These are phyloP conservation scores for Coemansia sp. DNA, from an alignment of 192 early-diverging fungal genomes.

Conservation along the genomic window DNA sequence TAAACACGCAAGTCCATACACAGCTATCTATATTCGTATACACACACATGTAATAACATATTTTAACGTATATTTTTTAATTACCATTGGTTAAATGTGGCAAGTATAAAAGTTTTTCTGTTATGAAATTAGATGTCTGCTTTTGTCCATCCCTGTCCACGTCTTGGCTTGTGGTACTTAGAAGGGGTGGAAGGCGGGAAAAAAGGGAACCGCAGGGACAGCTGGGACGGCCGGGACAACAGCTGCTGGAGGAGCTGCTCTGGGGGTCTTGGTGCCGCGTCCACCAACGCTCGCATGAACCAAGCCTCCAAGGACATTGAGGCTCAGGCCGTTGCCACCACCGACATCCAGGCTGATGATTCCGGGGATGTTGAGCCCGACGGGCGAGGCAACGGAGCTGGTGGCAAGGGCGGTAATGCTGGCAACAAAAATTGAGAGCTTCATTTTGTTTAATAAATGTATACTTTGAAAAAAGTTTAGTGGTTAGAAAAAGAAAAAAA, in stretches of 20 bases:
- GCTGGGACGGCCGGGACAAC: not conserved
- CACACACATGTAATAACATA: not conserved
- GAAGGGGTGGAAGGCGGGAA: conserved; percentile 3
- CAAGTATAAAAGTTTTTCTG: not conserved
- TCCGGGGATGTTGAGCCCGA: conserved; percentile 37
- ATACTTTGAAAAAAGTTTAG: not conserved
- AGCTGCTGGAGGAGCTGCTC: not conserved
- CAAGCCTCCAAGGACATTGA: conserved; percentile 43
- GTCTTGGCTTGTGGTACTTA: not conserved
- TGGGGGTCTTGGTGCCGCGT: conserved; percentile 10
- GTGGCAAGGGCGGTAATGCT: conserved; percentile 7
- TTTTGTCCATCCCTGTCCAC: not conserved
- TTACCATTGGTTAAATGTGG: not conserved
- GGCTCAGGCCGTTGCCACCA: conserved; percentile 16
- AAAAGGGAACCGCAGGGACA: not conserved
- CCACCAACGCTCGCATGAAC: conserved; percentile 36
- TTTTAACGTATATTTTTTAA: not conserved
- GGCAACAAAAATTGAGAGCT: conserved; percentile 8
- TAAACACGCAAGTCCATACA: not conserved
- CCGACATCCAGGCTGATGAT: conserved; percentile 37
- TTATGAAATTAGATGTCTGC: not conserved
- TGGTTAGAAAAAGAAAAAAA: not conserved
- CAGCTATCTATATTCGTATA: not conserved
- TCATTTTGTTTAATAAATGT: conserved; percentile 16
- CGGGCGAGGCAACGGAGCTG: conserved; percentile 13